phyloP scores from a whole-genome alignment of 2,329 filamentous ascomycete species.

The Xylariaceae sp. region DNA sequence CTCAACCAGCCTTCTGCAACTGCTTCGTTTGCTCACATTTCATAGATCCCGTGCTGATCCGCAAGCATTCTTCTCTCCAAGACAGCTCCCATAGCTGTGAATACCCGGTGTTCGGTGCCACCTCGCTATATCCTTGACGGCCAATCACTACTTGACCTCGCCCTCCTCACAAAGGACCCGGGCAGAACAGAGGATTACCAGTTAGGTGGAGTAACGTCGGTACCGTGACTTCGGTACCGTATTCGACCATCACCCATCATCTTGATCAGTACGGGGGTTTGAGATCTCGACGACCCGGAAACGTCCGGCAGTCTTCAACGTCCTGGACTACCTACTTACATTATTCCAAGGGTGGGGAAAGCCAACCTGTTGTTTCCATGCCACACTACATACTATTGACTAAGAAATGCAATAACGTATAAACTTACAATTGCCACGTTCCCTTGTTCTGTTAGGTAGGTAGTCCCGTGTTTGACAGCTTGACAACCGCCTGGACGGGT shows the following conservation, averaged over 20 bases:
- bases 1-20: neutral
- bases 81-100: neutral
- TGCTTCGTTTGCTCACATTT: neutral
- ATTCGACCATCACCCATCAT: neutral
- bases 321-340: no score
- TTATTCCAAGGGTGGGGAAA: neutral
- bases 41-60: slow-evolving; percentile 15
- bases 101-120: neutral
- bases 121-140: neutral
- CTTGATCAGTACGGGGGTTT: neutral
- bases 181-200: neutral
- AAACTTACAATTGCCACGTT: neutral
- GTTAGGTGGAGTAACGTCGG: slow-evolving; percentile 3
- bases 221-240: slow-evolving; percentile 7
- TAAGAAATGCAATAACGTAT: slow-evolving; percentile 3
- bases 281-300: slow-evolving; percentile 5
- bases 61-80: neutral
- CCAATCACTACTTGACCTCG: slow-evolving; percentile 11
- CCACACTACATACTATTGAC: slow-evolving; percentile 1
- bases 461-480: neutral
- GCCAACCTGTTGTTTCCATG: neutral
- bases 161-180: neutral
- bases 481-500: neutral
- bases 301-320: neutral
- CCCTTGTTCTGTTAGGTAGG: neutral